A percentile compares a stretch with the other conserved stretches of the same genome.
Conservation (phyloP, 345 rosid genomes). For the Anacardium occidentale region DNA sequence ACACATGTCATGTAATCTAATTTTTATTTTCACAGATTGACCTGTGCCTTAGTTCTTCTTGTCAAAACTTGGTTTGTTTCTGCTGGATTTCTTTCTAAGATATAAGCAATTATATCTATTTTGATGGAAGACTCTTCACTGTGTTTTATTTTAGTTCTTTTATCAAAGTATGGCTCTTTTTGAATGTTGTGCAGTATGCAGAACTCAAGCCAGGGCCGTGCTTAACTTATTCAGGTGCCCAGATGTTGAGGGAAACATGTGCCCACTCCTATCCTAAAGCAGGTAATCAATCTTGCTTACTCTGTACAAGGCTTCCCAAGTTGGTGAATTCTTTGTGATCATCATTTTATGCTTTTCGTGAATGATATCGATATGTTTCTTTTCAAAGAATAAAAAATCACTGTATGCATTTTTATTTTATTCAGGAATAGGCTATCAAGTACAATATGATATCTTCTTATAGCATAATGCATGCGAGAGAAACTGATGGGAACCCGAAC, state of each 20-base stretch:
- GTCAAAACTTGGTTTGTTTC: neutral
- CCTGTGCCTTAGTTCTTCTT: neutral
- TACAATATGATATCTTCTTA: neutral
- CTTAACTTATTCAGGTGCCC: slow-evolving; percentile 77
- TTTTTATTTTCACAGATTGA: neutral
- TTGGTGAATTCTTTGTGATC: neutral
- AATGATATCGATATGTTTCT: no score
- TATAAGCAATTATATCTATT: neutral
- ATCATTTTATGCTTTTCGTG: no score
- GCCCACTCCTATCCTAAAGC: slow-evolving; percentile 89
- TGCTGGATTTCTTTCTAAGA: slow-evolving; percentile 5
- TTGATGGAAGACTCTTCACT: neutral
- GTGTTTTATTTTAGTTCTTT: neutral
- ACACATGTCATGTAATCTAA: no score
- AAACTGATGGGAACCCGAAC: no score
- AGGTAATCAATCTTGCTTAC: slow-evolving; percentile 42
- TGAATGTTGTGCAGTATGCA: slow-evolving; percentile 62
- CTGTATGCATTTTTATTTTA: neutral
- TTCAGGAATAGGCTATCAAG: neutral
- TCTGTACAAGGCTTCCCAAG: neutral
- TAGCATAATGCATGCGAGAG: neutral
- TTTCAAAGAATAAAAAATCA: neutral
- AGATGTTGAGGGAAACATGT: slow-evolving; percentile 57
- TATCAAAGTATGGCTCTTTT: neutral
- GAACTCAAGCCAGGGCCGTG: slow-evolving; percentile 96